phyloP scores from a whole-genome alignment of 805 yeast genomes.

The Monosporozyma aerobia region DNA sequence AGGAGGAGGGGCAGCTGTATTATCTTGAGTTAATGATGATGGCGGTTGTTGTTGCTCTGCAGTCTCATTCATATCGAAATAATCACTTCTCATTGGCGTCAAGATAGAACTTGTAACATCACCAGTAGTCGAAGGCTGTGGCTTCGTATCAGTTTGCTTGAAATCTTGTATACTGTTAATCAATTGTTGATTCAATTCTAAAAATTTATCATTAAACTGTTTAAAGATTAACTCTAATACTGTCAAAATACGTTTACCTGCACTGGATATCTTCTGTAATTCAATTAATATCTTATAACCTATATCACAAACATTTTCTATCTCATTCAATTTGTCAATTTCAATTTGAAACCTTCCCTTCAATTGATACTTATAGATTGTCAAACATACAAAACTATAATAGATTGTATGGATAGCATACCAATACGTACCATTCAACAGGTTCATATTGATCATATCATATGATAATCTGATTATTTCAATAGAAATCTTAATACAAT shows the following conservation, averaged over 20 bases:
- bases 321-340: slow-evolving; percentile 13
- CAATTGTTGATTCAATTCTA: slow-evolving; percentile 4
- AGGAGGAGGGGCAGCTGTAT: not conserved
- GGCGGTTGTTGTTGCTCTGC: not conserved
- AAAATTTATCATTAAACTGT: slow-evolving; percentile 50
- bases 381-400: slow-evolving; percentile 79
- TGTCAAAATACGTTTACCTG: slow-evolving; percentile 68
- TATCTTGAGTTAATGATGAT: not conserved
- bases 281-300: slow-evolving; percentile 59
- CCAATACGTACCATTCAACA: slow-evolving; percentile 84
- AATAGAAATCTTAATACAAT: slow-evolving; percentile 77
- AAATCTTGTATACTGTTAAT: not conserved
- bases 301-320: slow-evolving; percentile 57
- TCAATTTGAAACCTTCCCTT: not conserved
- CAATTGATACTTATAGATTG: slow-evolving; percentile 38
- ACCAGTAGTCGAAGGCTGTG: not conserved
- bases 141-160: not conserved
- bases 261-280: slow-evolving; percentile 58
- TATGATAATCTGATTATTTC: slow-evolving; percentile 73
- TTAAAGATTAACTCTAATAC: slow-evolving; percentile 69
- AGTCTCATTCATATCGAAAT: not conserved
- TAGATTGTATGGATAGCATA: slow-evolving; percentile 83
- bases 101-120: not conserved
- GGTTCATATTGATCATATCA: slow-evolving; percentile 62
- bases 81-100: not conserved